Percentiles rank a stretch among this genome's conserved stretches.
These are phyloP conservation scores for Didymella exigua DNA, from an alignment of 2,329 filamentous ascomycete genomes.

Conservation along the genomic window DNA sequence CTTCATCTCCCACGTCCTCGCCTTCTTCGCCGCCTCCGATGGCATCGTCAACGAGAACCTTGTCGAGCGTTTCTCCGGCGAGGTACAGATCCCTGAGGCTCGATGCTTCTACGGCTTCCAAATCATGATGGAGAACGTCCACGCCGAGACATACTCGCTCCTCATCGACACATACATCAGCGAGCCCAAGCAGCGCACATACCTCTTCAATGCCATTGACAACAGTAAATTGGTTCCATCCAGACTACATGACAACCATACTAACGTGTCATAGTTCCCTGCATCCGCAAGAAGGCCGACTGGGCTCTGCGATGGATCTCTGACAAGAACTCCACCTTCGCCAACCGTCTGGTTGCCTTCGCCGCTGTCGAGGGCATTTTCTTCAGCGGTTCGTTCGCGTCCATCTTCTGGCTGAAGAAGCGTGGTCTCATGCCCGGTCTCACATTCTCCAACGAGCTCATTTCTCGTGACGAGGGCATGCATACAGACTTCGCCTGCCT, in stretches of 20 bases:
- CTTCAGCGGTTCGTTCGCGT: slow-evolving; percentile 97
- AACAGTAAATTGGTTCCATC: slow-evolving; percentile 69
- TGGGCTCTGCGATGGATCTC: slow-evolving; percentile 96
- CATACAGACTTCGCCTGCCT: slow-evolving; percentile 99
- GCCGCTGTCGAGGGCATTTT: slow-evolving; percentile 99
- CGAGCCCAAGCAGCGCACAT: slow-evolving; percentile 89
- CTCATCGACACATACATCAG: slow-evolving; percentile 99
- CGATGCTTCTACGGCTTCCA: slow-evolving; percentile 99
- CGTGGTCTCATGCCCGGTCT: slow-evolving; percentile 97
- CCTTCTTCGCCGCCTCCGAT: slow-evolving; percentile 98
- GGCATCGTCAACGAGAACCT: slow-evolving; percentile 99
- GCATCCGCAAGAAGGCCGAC: slow-evolving; percentile 97
- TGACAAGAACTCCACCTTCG: slow-evolving; percentile 92
- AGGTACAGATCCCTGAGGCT: slow-evolving; percentile 96
- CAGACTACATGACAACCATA: too few relatives aligned
- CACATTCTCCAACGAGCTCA: slow-evolving; percentile 99
- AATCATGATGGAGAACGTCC: slow-evolving; percentile 99
- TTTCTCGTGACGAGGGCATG: slow-evolving; percentile 98
- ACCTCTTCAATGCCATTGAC: slow-evolving; percentile 98
- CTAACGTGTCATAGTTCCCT: slow-evolving; percentile 69
- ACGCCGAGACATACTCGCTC: slow-evolving; percentile 98
- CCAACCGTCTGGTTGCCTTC: slow-evolving; percentile 93
- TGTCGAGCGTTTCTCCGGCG: slow-evolving; percentile 93
- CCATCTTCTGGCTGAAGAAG: slow-evolving; percentile 99
- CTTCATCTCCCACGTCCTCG: slow-evolving; percentile 97